Evolutionary conservation across 1,139 yeast species (phyloP), one percentile per base, ranked within the genome.

Genomic region (Saccharomyces pastorianus): DNA sequence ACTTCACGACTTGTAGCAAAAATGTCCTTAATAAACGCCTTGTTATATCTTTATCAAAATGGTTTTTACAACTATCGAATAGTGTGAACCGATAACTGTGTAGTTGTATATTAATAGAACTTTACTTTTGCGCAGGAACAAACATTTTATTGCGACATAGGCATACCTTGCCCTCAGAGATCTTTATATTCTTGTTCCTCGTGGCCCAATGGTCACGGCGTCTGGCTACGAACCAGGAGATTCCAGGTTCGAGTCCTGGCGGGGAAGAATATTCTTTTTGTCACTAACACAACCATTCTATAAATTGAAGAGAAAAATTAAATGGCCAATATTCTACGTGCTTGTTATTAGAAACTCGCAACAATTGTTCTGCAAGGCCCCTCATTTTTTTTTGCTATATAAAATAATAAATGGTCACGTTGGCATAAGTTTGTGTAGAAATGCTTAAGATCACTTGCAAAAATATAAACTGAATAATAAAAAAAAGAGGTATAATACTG

Each of bases 231-330:
- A 80, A 84, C 89, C 89, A 84, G 88, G 83, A 84, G 90, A 84
- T 83, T 84, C 89, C 88, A 84, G 91, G 90, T 85, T 85, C 90
- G 88, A 85, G 84, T 84, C 90, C 90, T 84, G 88, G 89, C 85
- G 90, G 88, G 90, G 90, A 84, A 84, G 90, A 78, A 77, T 72
- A 77, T 72, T 59, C 65, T 69, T 76, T 77, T 54, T 59, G 9
- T 11, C 8, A 32, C 9, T 7, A 26, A 26, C 28, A 26, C 28
- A 8, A 26, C 28, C 28, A 26, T 26, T 7, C 28, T 26, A 26
- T 7, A 26, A 26, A 26, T 26, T 6, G 28, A 26, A 26, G 28
- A 26, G 8, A 6, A 26, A 6, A 8, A 26, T 26, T 26, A 26
- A 26, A 26, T 26, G 28, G 28, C 28, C 28, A 26, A 8, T 7